phyloP scores from a whole-genome alignment of 352 stramenopile genomes.

The Globisporangium spiculum region DNA sequence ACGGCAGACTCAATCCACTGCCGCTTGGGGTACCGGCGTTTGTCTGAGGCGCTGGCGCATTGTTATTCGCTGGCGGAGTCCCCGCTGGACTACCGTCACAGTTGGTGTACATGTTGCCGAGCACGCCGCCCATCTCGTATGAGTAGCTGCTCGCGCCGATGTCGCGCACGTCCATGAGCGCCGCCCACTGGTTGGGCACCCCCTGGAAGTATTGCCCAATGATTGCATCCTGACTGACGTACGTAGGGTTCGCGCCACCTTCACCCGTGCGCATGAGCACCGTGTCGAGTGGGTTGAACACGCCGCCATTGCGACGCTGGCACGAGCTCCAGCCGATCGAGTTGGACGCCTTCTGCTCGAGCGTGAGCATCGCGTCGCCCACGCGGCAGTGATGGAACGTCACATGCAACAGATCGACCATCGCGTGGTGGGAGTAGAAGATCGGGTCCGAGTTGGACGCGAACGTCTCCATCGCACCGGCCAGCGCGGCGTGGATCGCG shows the following conservation, averaged over 20 bases:
- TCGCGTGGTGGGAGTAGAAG: constrained; percentile 56
- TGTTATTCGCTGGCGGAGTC: constrained; percentile 16
- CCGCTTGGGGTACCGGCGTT: neutral
- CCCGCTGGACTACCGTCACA: constrained; percentile 34
- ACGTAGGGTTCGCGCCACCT: constrained; percentile 23
- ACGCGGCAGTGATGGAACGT: constrained; percentile 64
- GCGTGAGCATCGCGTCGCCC: constrained; percentile 21
- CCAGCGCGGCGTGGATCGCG: constrained; percentile 40
- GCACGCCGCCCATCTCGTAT: constrained; percentile 10
- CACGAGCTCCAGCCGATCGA: constrained; percentile 15
- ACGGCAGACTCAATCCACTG: neutral
- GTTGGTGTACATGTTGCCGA: constrained; percentile 16
- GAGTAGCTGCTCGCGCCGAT: constrained; percentile 16
- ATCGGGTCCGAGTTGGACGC: constrained; percentile 51
- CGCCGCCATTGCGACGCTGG: constrained; percentile 14
- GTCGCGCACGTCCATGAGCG: constrained; percentile 16
- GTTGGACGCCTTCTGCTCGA: constrained; percentile 30
- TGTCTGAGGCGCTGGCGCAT: constrained; percentile 6
- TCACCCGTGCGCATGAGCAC: constrained; percentile 32
- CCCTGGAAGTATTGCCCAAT: constrained; percentile 57
- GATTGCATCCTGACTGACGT: constrained; percentile 10
- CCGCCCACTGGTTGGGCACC: constrained; percentile 23
- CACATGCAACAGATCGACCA: constrained; percentile 42
- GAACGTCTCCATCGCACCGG: constrained; percentile 44
- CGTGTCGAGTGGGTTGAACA: constrained; percentile 8